Percentiles rank a stretch among this genome's conserved stretches.
Conservation (phyloP, 2,329 filamentous ascomycete species). For the Arthrobotrys entomopaga region DNA sequence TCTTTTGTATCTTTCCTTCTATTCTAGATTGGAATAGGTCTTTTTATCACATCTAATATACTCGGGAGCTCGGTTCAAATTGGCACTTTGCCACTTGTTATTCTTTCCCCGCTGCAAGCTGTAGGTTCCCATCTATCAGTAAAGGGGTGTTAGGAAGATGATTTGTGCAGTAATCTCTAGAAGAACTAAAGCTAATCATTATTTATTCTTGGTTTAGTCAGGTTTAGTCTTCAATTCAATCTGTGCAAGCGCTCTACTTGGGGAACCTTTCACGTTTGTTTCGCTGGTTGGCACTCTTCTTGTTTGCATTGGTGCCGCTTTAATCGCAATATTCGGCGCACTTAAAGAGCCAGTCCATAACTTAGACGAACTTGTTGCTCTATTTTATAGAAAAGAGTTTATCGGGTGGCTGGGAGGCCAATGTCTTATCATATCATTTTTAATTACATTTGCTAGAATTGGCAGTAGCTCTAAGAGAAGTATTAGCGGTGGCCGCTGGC, state of each 20-base stretch:
- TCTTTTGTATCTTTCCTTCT: neutral
- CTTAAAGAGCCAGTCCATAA: constrained; percentile 92
- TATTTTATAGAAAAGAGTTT: constrained; percentile 79
- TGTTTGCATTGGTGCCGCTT: constrained; percentile 84
- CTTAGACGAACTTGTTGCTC: constrained; percentile 78
- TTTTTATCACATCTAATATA: constrained; percentile 95
- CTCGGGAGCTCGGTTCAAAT: constrained; percentile 97
- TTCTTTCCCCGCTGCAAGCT: constrained; percentile 93
- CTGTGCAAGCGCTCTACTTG: constrained; percentile 90
- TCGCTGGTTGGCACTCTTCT: constrained; percentile 90
- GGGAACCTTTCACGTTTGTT: constrained; percentile 92
- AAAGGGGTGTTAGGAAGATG: too few species aligned
- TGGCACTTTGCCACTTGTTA: constrained; percentile 90
- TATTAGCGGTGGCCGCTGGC: constrained; percentile 66
- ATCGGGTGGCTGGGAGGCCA: constrained; percentile 89
- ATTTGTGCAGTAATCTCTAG: neutral
- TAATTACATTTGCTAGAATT: constrained; percentile 62
- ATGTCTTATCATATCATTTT: constrained; percentile 74
- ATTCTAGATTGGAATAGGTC: constrained; percentile 79
- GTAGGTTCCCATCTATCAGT: constrained; percentile 61
- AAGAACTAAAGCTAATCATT: constrained; percentile 1
- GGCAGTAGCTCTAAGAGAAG: constrained; percentile 53
- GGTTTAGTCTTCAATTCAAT: constrained; percentile 98
- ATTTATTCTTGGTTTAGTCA: constrained; percentile 65
- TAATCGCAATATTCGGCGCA: constrained; percentile 94